Base-by-base conservation (phyloP, 768 basidiomycete species). In the Lactarius sanguifluus region DNA sequence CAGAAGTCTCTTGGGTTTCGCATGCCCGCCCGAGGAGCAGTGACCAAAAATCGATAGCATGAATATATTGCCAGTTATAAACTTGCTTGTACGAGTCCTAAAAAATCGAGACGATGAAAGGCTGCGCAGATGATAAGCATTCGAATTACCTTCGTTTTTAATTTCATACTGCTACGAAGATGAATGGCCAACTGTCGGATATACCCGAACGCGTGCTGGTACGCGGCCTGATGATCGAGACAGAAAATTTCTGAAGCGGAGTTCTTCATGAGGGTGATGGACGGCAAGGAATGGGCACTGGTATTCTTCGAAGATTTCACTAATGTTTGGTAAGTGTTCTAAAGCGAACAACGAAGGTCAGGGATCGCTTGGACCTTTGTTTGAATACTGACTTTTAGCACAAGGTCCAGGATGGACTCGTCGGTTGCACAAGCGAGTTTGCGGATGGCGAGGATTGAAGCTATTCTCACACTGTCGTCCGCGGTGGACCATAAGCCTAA, bases 61-160 rank as follows among this genome's bases (percentile, higher is more conserved):
- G 97, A 2, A 89, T 91, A 71, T 90, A 98, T 78, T 98, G 97
- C 97, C 97, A 99, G 78, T 98, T 99, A 78, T 99, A 97, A 25
- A 99, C 96, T 72, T 91, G 89, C 76, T 89, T 90, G 79, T 91
- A 96, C 10, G 93, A 88, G 71, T 98, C 95, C 89, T 94, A 75
- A 25, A 64, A 61, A 43, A 52, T 30, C 40, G 47, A 25, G 13
- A 57, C 8, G 23, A 38, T 30, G 32, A 60, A 41, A 38, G 18
- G 10, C 41, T 13, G 20, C 18, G 3, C 38, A 38, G 30, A 55
- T n/a, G 23, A 13, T 25, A 34, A 64, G 23, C 5, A 20, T 20
- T 23, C 28, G 30, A 73, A 80, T 6, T 52, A 89, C 93, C 82
- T 94, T 94, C 34, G 86, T 89, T 74, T 90, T 89, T 47, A 87